A percentile compares a stretch with the other conserved stretches of the same genome.
phyloP scores from a whole-genome alignment of 306 rosid genomes.

The barrel medic (Medicago truncatula) region MtrunA17r5.0-ANR NC_053043.1:29471001-29471500 shows the following conservation, averaged over 20 bases:
- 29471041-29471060: constrained; percentile 76
- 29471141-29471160: constrained; percentile 4
- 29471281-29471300: neutral
- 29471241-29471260: neutral
- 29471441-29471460: no score
- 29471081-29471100: constrained; percentile 78
- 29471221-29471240: neutral
- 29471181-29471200: neutral
- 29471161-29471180: neutral
- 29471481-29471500: constrained; percentile 64
- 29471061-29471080: constrained; percentile 71
- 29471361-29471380: no score
- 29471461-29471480: constrained; percentile 49
- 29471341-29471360: no score
- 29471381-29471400: no score
- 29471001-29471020: constrained; percentile 57
- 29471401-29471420: no score
- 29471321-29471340: no score
- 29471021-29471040: constrained; percentile 66
- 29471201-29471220: neutral
- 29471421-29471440: no score
- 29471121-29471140: constrained; percentile 63
- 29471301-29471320: neutral
- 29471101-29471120: constrained; percentile 88
- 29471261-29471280: neutral